Evolutionary conservation across 495 filamentous ascomycete genomes (phyloP), one percentile per base, ranked within the genome.

Genomic region (Sphaerosporella brunnea): DNA sequence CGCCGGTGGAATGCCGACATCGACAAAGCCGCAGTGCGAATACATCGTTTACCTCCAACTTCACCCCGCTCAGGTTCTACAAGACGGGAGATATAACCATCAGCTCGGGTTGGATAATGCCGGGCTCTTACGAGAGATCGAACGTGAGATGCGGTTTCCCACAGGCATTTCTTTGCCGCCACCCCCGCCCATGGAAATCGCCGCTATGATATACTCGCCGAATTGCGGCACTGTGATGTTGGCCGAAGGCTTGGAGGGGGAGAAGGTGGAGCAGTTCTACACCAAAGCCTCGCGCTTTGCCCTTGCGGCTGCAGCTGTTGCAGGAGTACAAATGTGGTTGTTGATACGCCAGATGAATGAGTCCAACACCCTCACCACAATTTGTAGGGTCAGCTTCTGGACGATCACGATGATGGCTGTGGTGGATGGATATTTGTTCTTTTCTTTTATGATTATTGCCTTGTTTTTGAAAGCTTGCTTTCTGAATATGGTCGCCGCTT

Each of bases 221-320:
- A 88, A 94, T 59, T 97, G 90, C 60, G 83, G 80, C 7, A 88
- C 84, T 55, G 75, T 92, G 26, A 73, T 97, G n/a, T 80, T 90
- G 58, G 84, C 81, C 3, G 86, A 90, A 62, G 82, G 83, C 0
- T 74, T 82, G 2, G 84, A 85, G 3, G 71, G 90, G 0, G 70
- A 77, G 20, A 95, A 96, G 58, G 65, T 79, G 45, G 86, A 94
- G 58, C 67, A 80, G 10, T 80, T 78, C 50, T 69, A 79, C 23
- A 70, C 73, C 54, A 69, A 68, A 50, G 77, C 75, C 15, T 76
- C 79, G 51, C 70, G 69, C 25, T 78, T 79, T 60, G 69, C 85
- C 15, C 68, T 92, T 15, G 63, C 74, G 8, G 75, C 84, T 52
- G 75, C 75, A 9, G 61, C 68, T 15, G 63, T 82, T 2, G 64